Percentiles rank a stretch among this genome's conserved stretches.
phyloP scores from a whole-genome alignment of 352 stramenopile species.

The Peronospora destructor region DNA sequence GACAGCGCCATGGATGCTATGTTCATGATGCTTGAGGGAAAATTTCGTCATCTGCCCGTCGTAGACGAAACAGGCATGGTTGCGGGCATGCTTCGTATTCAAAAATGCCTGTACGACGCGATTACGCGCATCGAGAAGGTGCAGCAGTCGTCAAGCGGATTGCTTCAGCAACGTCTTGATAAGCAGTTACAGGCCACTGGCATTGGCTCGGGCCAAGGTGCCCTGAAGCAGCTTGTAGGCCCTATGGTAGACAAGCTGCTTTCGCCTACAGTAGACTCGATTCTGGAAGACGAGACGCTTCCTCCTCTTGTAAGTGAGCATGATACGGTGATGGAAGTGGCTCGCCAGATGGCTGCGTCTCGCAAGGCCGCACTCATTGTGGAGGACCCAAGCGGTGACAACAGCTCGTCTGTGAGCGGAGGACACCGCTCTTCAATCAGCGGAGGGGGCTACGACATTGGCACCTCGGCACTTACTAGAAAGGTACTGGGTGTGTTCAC shows the following conservation, averaged over 20 bases:
- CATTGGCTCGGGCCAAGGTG: slow-evolving; percentile 50
- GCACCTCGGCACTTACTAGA: slow-evolving; percentile 31
- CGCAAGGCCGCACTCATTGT: slow-evolving; percentile 80
- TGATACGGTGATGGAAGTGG: slow-evolving; percentile 82
- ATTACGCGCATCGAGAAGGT: slow-evolving; percentile 94
- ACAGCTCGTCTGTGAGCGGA: slow-evolving; percentile 30
- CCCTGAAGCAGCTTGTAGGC: slow-evolving; percentile 63
- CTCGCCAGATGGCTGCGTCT: slow-evolving; percentile 76
- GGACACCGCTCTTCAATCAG: slow-evolving; percentile 32
- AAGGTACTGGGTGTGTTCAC: slow-evolving; percentile 95
- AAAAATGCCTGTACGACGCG: slow-evolving; percentile 98
- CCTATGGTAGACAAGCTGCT: slow-evolving; percentile 85
- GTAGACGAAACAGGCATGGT: slow-evolving; percentile 87
- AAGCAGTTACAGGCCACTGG: slow-evolving; percentile 64
- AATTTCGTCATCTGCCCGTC: slow-evolving; percentile 96
- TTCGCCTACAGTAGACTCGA: slow-evolving; percentile 74
- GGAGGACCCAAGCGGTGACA: slow-evolving; percentile 49
- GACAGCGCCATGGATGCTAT: slow-evolving; percentile 88
- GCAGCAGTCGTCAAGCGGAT: slow-evolving; percentile 63
- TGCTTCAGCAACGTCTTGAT: slow-evolving; percentile 66
- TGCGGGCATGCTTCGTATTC: slow-evolving; percentile 95
- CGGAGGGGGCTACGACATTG: slow-evolving; percentile 36
- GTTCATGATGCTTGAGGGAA: slow-evolving; percentile 87
- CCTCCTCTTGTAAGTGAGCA: slow-evolving; percentile 68
- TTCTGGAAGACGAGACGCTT: slow-evolving; percentile 70